Evolutionary conservation across 495 filamentous ascomycete species (phyloP).

Genomic region (Trichodelitschia bisporula): DNA sequence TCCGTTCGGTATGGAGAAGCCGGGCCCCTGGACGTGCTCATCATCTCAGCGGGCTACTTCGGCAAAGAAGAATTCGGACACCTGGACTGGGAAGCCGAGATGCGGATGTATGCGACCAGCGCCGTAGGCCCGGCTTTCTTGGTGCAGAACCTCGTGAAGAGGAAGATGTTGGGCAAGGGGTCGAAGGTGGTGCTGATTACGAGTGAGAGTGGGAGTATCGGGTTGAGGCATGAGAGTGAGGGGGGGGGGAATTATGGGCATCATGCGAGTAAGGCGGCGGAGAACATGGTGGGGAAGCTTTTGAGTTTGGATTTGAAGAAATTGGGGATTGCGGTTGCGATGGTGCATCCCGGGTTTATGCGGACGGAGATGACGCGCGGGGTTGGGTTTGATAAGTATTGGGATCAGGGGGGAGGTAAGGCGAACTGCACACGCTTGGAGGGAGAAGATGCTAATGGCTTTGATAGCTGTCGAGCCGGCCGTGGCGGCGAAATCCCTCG

Average conservation of each 20-base stretch:
- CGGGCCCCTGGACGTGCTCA: conserved; percentile 26
- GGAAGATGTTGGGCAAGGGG: conserved; percentile 21
- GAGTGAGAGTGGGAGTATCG: conserved; percentile 43
- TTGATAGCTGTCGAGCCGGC: conserved; percentile 33
- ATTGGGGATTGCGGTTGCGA: conserved; percentile 33
- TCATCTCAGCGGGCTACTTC: conserved; percentile 47
- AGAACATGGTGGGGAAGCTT: conserved; percentile 55
- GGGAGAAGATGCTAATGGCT: conserved; percentile 1
- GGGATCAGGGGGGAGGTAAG: conserved; percentile 39
- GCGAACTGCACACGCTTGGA: conserved; percentile 3
- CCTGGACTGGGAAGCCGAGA: conserved; percentile 39
- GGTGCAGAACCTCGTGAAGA: conserved; percentile 32
- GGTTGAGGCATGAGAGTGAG: conserved; percentile 37
- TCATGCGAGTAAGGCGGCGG: conserved; percentile 44
- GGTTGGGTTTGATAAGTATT: conserved; percentile 48
- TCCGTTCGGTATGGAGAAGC: conserved; percentile 15
- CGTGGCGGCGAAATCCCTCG: conserved; percentile 36
- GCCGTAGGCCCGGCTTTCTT: conserved; percentile 42
- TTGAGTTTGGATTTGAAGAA: conserved; percentile 41
- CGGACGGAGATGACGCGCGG: conserved; percentile 46
- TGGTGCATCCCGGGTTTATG: conserved; percentile 57
- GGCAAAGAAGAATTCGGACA: conserved; percentile 33
- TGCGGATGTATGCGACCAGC: conserved; percentile 46
- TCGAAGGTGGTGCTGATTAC: conserved; percentile 41
- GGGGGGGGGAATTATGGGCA: conserved; percentile 51